Evolutionary conservation across 257 asterid species (phyloP).

Genomic region (Solanum clarkiae): DNA sequence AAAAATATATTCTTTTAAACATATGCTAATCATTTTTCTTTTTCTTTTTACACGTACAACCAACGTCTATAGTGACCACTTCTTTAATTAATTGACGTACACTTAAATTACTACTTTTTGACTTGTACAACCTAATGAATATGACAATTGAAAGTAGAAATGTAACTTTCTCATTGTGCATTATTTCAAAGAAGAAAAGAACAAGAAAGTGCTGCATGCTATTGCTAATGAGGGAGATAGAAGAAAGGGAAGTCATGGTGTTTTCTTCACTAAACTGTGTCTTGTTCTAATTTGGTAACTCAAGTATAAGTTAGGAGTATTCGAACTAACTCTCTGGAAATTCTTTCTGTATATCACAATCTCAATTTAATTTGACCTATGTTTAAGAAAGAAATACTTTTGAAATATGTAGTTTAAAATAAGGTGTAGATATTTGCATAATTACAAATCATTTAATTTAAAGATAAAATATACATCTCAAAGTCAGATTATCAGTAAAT

Average conservation of each 20-base stretch:
- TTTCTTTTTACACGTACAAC: neutral
- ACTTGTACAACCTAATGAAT: neutral
- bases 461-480: no score
- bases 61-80: neutral
- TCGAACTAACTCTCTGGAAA: no score
- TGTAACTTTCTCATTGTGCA: neutral
- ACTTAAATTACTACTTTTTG: neutral
- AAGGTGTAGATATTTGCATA: no score
- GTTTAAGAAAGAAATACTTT: no score
- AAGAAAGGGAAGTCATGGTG: neutral
- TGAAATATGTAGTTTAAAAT: no score
- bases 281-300: neutral
- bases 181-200: neutral
- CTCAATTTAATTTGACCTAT: no score
- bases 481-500: no score
- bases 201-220: neutral
- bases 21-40: neutral
- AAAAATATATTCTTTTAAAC: neutral
- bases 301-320: neutral
- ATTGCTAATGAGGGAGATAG: neutral
- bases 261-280: neutral
- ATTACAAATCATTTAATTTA: no score
- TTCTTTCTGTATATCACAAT: no score
- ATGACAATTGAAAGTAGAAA: neutral
- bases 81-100: neutral